These are phyloP conservation scores for Lodderomyces metapsilosis DNA, from an alignment of 1,139 yeast genomes.

Conservation along the genomic window DNA sequence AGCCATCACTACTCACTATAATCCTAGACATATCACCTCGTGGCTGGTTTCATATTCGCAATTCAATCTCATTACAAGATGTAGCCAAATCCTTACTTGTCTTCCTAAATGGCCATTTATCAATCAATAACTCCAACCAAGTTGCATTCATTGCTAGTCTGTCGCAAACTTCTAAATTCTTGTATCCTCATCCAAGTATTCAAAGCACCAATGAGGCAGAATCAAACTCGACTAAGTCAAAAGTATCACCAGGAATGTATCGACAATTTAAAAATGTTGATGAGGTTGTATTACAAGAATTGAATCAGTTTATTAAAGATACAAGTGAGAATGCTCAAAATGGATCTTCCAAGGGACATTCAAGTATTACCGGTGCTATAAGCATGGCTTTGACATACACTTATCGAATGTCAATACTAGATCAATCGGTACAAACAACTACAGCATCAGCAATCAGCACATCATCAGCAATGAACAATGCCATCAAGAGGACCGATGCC, in stretches of 20 bases:
- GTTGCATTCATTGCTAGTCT: slow-evolving; percentile 84
- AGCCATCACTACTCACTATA: slow-evolving; percentile 78
- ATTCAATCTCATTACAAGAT: slow-evolving; percentile 48
- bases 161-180: slow-evolving; percentile 63
- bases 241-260: slow-evolving; percentile 54
- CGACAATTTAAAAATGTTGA: slow-evolving; percentile 83
- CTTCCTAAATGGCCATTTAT: slow-evolving; percentile 80
- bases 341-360: background rate
- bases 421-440: slow-evolving; percentile 48
- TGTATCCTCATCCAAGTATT: slow-evolving; percentile 57
- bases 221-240: slow-evolving; percentile 10
- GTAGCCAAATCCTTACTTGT: slow-evolving; percentile 63
- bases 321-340: slow-evolving; percentile 12
- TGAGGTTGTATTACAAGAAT: slow-evolving; percentile 65
- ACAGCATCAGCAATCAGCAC: slow-evolving; percentile 47
- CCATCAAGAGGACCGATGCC: slow-evolving; percentile 6
- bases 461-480: slow-evolving; percentile 10
- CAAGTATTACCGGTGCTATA: slow-evolving; percentile 73
- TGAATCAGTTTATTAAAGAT: slow-evolving; percentile 48
- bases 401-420: slow-evolving; percentile 59
- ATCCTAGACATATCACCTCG: slow-evolving; percentile 76
- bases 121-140: slow-evolving; percentile 79
- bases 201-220: slow-evolving; percentile 27
- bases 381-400: slow-evolving; percentile 78
- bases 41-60: slow-evolving; percentile 63